phyloP scores from a whole-genome alignment of 2,329 filamentous ascomycete genomes.

The Diaporthe eres region DNA sequence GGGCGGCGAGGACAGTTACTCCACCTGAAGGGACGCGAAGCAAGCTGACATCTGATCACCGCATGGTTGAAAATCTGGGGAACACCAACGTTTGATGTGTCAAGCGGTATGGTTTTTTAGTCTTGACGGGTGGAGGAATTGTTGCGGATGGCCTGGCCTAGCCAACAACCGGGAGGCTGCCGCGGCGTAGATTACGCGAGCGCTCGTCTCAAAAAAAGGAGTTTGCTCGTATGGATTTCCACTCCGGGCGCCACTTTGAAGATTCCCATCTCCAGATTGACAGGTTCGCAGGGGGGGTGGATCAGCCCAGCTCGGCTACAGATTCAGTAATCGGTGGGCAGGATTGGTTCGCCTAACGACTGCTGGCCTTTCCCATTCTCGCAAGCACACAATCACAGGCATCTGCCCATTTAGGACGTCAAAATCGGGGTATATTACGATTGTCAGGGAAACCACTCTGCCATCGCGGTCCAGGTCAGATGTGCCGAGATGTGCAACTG shows the following conservation, averaged over 20 bases:
- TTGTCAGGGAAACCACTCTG: conserved; percentile 15
- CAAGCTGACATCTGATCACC: neutral
- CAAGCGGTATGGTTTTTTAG: neutral
- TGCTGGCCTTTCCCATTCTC: neutral
- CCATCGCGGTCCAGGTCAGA: neutral
- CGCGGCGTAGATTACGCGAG: neutral
- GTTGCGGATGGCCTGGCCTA: neutral
- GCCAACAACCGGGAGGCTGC: neutral
- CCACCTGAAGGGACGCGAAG: neutral
- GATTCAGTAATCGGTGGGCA: neutral
- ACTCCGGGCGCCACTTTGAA: conserved; percentile 10
- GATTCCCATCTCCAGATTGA: conserved; percentile 8
- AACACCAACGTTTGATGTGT: neutral
- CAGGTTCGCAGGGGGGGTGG: neutral
- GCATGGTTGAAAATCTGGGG: conserved; percentile 10
- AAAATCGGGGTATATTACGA: conserved; percentile 11
- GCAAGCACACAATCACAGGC: neutral
- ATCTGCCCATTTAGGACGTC: neutral
- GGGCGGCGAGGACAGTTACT: neutral
- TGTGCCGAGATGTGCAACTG: conserved; percentile 14
- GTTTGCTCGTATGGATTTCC: neutral
- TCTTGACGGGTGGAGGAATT: neutral
- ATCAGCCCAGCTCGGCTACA: conserved; percentile 1
- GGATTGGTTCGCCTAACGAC: neutral
- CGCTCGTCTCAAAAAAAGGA: conserved; percentile 10